phyloP scores from a whole-genome alignment of 192 early-diverging fungal species.

The Coemansia sp. region DNA sequence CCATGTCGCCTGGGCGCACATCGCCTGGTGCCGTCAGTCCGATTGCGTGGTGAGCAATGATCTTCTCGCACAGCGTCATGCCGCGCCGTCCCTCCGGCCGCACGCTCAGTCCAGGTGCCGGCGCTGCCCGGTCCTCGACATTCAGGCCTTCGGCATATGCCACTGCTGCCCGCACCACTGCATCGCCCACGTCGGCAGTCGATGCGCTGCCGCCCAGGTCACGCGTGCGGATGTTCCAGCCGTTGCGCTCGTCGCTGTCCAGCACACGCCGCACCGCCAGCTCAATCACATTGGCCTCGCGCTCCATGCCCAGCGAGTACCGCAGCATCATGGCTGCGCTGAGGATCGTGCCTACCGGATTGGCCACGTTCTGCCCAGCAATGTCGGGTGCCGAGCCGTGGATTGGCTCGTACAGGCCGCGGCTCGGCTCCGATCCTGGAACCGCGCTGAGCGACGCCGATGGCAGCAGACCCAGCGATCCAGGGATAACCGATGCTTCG shows the following conservation, averaged over 20 bases:
- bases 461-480: conserved; percentile 89
- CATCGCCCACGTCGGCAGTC: conserved; percentile 91
- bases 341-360: conserved; percentile 97
- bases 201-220: conserved; percentile 84
- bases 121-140: conserved; percentile 51
- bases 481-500: conserved; percentile 94
- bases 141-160: conserved; percentile 62
- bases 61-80: conserved; percentile 78
- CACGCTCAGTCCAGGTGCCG: conserved; percentile 43
- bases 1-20: conserved; percentile 75
- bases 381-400: conserved; percentile 99
- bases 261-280: conserved; percentile 87
- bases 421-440: conserved; percentile 67
- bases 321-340: conserved; percentile 89
- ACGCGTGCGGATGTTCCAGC: conserved; percentile 76
- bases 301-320: conserved; percentile 89
- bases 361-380: conserved; percentile 93
- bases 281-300: conserved; percentile 90
- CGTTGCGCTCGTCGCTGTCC: conserved; percentile 71
- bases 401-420: conserved; percentile 98
- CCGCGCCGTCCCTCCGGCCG: conserved; percentile 60
- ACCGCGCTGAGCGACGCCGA: conserved; percentile 87
- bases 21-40: conserved; percentile 63
- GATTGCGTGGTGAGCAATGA: conserved; percentile 72
- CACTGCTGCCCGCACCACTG: conserved; percentile 71